Evolutionary conservation across 495 filamentous ascomycete species (phyloP), one percentile per base, ranked within the genome.

Genomic region (Penicillium samsonianum): DNA sequence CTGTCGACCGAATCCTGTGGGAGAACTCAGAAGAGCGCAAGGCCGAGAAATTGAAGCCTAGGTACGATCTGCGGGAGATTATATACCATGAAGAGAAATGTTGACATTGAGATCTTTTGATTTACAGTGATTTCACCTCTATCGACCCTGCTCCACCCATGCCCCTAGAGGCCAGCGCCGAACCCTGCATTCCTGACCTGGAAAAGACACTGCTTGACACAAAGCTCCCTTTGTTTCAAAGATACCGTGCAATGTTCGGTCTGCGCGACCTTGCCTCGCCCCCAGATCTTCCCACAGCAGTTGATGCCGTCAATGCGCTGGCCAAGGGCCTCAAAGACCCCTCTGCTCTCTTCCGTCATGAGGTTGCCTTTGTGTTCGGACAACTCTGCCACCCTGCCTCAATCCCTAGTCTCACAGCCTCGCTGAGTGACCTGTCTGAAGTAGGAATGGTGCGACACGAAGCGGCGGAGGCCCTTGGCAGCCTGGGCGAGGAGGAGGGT

Each of bases 201-300:
- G 85, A 91, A 69, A 82, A 82, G 60, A 82, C 79, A 31, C 75
- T 99, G 44, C 83, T 96, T 58, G 86, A 99, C 73, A 88, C 87
- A 7, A 81, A 79, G 12, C 75, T 86, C 7, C 87, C 91, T 40
- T 81, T 99, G 23, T 99, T 99, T 77, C 80, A 90, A 63, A 84
- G 94, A 73, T 99, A 99, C 74, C 84, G 94, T 56, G 92, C 95
- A 61, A 98, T 99, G 94, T 99, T 99, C 65, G 89, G 90, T 41
- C 84, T 99, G 41, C 87, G 94, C 59, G 92, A 98, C 73, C 84
- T 99, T 50, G 88, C 90, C 14, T 96, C 92, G 7, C 92, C 93
- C 3, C 91, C 92, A 5, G 90, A 95, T 65, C 85, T 93, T 31
- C 89, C 92, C 6, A 95, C 91, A 2, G 91, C 92, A 8, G 80